Base-by-base conservation (phyloP, 345 rosid genomes). In the Moricandia arvensis region DNA sequence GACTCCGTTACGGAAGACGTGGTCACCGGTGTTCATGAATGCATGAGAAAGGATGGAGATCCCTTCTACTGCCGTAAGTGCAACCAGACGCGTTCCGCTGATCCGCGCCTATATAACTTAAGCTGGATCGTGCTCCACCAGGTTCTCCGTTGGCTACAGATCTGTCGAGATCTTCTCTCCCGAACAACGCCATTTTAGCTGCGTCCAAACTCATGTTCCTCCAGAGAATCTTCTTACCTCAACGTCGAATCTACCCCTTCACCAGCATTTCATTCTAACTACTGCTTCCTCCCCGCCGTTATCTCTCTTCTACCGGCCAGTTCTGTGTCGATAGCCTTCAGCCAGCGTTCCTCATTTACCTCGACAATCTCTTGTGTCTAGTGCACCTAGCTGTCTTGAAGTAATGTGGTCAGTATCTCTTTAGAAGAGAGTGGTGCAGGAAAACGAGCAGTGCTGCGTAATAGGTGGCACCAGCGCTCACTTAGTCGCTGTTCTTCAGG, bases 371-470 rank as follows among this genome's bases (percentile, higher is more conserved):
- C 93, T 4, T 87, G 37, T 84, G 93, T 45, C 85, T 93, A 0
- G 1, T 82, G n/a, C n/a, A n/a, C n/a, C n/a, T 93, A 4, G 93
- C 94, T 0, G 78, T 90, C 93, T 93, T 7, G 96, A 93, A 80
- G 83, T 90, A 64, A 93, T 87, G 41, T 93, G 96, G 96, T 86
- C 93, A 6, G 95, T 1, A 82, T 93, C 38, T 69, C 70, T 16
- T 76, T 93, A 5, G 95, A 93, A 64, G 93, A 64, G 93, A 90
- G 51, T 93, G 98, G 98, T 93, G 98, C 94, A 85, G 98, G 66
- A 90, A n/a, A n/a, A 93, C 27, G 98, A 93, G 79, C 98, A 93
- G 67, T 93, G 89, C 63, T 93, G 96, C 96, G 78, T 93, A 57
- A 93, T 93, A 0, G 90, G 93, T 4, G 98, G 98, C 37, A 93